Evolutionary conservation across 306 rosid genomes (phyloP).

Genomic region (Ceratonia siliqua): DNA sequence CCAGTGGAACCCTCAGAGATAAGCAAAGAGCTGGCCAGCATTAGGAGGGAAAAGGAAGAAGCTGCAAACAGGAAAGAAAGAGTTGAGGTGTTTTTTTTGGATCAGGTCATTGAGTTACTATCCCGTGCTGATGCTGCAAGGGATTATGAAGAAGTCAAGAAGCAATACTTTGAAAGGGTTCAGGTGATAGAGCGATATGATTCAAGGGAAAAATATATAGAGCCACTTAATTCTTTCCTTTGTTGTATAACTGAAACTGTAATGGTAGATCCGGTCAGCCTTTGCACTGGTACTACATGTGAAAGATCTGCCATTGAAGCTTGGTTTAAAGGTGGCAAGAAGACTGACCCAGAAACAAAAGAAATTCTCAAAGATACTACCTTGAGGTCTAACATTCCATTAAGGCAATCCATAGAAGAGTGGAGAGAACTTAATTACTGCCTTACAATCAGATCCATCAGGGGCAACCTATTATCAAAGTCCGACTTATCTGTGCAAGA

Average conservation of each 20-base stretch:
- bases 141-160: constrained; percentile 75
- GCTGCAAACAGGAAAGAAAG: constrained; percentile 69
- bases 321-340: constrained; percentile 56
- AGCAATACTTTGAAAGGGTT: constrained; percentile 65
- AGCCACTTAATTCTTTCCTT: constrained; percentile 61
- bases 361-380: constrained; percentile 62
- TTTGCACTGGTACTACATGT: constrained; percentile 83
- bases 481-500: constrained; percentile 40
- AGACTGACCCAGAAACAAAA: constrained; percentile 63
- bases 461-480: constrained; percentile 46
- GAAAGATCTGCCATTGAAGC: constrained; percentile 71
- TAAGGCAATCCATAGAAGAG: constrained; percentile 80
- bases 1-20: constrained; percentile 79
- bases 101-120: constrained; percentile 77
- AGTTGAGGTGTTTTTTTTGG: constrained; percentile 67
- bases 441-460: constrained; percentile 58
- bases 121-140: constrained; percentile 87
- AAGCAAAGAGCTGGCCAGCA: constrained; percentile 74
- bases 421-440: constrained; percentile 85
- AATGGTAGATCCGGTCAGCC: constrained; percentile 92
- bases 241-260: constrained; percentile 56
- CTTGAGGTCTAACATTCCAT: constrained; percentile 61
- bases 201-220: constrained; percentile 55
- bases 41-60: constrained; percentile 78
- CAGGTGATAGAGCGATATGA: constrained; percentile 58